Base-by-base conservation (phyloP, 257 asterid genomes). In the Solanum clarkiae region DNA sequence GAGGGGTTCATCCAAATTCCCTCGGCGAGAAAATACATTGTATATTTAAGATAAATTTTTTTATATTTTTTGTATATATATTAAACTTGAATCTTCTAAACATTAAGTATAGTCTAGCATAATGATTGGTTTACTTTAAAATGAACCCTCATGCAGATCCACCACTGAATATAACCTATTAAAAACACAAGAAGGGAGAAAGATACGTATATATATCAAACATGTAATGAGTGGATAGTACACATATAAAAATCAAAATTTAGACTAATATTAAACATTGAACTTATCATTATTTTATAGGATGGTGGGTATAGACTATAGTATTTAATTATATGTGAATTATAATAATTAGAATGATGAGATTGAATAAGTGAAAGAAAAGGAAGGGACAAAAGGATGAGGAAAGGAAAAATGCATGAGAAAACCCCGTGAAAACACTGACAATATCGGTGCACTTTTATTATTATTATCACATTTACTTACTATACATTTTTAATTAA, bases 351-450 rank as follows among this genome's bases (percentile, higher is more conserved):
- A 22, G 69, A 17, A 45, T 10, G 24, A 51, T 63, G 54, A 55
- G 17, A 51, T n/a, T 32, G 55, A 70, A 69, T 26, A 6, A 20
- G 65, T 12, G 42, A 26, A 20, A 26, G 6, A 18, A 72, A 87
- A 71, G 17, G 71, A 82, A 81, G 65, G 44, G 40, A 71, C 44
- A 11, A 20, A 57, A 44, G 15, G 59, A 51, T 22, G 85, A 13
- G 26, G 40, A 60, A 42, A 56, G 49, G 59, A n/a, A 80, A 65
- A 85, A 65, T 86, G 89, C 91, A 88, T 87, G 90, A 89, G 91
- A 91, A 77, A 51, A 85, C 86, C 93, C 91, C 90, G 95, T 92
- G 92, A 89, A 72, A 87, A 54, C 22, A 65, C 89, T 87, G 86
- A 89, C 89, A 87, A 49, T 15, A 74, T 81, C 94, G 89, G 89